These are phyloP conservation scores for Paramecium biaurelia DNA, from an alignment of 73 alveolate genomes.

Conservation along the genomic window DNA sequence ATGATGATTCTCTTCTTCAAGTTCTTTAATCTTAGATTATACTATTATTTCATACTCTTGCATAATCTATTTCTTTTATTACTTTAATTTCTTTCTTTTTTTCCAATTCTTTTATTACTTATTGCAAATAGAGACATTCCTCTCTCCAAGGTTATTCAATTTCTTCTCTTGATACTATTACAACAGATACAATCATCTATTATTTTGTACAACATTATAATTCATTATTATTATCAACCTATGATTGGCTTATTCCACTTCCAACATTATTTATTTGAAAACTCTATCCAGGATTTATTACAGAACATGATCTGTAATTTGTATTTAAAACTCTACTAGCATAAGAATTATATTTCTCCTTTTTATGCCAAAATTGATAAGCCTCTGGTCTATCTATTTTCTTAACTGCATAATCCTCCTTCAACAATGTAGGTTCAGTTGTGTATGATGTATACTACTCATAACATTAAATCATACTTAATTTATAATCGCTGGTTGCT, in stretches of 20 bases:
- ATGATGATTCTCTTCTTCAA: not conserved
- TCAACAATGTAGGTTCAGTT: not conserved
- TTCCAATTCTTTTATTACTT: conserved; percentile 19
- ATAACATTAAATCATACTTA: not conserved
- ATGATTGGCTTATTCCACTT: not conserved
- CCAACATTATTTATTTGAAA: not conserved
- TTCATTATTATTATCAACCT: not conserved
- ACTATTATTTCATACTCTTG: not conserved
- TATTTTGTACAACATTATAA: not conserved
- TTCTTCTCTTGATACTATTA: conserved; percentile 18
- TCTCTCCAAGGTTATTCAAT: conserved; percentile 28
- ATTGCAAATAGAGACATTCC: not conserved
- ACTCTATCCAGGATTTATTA: not conserved
- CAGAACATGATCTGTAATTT: not conserved
- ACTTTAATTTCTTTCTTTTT: conserved; percentile 1
- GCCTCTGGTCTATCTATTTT: conserved; percentile 38
- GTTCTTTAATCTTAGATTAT: not conserved
- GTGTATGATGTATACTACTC: not conserved
- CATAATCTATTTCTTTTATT: conserved; percentile 7
- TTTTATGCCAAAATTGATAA: conserved; percentile 23
- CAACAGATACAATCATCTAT: conserved; percentile 24
- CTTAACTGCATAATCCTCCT: not conserved
- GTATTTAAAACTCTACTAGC: conserved; percentile 11
- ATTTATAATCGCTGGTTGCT: not conserved
- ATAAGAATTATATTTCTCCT: not conserved